phyloP scores from a whole-genome alignment of 2,329 filamentous ascomycete species.

The Pseudovirgaria hyperparasitica region DNA sequence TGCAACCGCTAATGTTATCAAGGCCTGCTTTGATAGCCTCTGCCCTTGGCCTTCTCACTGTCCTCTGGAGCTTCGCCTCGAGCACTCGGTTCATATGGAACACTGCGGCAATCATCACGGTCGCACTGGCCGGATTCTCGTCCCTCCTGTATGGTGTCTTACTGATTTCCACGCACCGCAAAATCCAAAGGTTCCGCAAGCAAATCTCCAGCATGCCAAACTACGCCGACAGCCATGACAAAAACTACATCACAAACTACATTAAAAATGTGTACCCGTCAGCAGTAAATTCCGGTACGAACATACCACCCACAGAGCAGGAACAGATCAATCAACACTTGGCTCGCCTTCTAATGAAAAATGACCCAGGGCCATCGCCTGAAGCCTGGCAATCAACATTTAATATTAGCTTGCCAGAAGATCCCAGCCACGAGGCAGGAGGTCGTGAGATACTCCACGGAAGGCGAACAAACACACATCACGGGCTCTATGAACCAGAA shows the following conservation, averaged over 20 bases:
- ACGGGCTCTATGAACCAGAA: conserved; percentile 11
- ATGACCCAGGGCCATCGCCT: conserved; percentile 18
- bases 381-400: conserved; percentile 28
- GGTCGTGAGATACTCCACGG: conserved; percentile 9
- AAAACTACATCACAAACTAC: conserved; percentile 31
- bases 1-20: background rate
- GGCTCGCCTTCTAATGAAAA: conserved; percentile 31
- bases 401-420: conserved; percentile 26
- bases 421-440: conserved; percentile 9
- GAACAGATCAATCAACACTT: conserved; percentile 39
- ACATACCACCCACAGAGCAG: conserved; percentile 22
- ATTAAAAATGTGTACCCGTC: conserved; percentile 34
- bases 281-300: conserved; percentile 7
- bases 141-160: conserved; percentile 30
- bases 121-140: conserved; percentile 25
- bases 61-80: conserved; percentile 35
- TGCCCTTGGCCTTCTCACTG: conserved; percentile 33
- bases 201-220: conserved; percentile 16
- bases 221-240: too few species aligned
- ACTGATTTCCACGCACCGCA: conserved; percentile 29
- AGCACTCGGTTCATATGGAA: conserved; percentile 29
- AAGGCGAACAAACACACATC: conserved; percentile 15
- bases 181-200: conserved; percentile 18
- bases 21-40: conserved; percentile 31
- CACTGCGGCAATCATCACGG: conserved; percentile 29